A percentile compares a stretch with the other conserved stretches of the same genome.
Conservation (phyloP, 2,329 filamentous ascomycete species). For the Hypoxylon sp. region DNA sequence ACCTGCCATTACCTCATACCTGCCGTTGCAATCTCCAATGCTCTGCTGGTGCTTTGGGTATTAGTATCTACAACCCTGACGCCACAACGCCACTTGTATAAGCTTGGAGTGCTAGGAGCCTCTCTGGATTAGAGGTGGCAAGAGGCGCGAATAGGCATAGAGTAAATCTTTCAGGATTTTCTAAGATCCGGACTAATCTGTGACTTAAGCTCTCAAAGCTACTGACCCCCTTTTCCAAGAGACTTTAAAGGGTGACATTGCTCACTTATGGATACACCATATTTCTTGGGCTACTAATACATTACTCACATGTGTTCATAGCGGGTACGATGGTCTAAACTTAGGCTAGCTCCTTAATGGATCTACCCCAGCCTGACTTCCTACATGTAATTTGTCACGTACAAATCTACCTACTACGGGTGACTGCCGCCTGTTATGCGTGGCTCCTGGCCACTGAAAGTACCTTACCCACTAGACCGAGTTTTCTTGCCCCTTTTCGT, state of each 20-base stretch:
- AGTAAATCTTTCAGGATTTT: conserved; percentile 7
- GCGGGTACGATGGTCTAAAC: conserved; percentile 3
- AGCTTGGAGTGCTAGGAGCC: not conserved
- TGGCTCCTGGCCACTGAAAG: conserved; percentile 18
- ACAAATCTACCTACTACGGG: conserved; percentile 5
- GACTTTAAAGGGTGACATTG: conserved; percentile 22
- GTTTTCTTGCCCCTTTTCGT: conserved; percentile 8
- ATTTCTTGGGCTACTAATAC: not conserved
- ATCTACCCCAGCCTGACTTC: conserved; percentile 10
- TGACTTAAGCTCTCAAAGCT: conserved; percentile 5
- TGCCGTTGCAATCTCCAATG: not conserved
- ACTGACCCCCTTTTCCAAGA: conserved; percentile 14
- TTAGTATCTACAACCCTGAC: conserved; percentile 4
- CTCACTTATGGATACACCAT: not conserved
- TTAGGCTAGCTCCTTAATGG: not conserved
- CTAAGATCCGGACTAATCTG: conserved; percentile 1
- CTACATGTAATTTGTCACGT: conserved; percentile 11
- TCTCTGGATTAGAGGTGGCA: not conserved
- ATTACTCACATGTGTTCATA: conserved; percentile 3
- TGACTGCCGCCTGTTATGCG: conserved; percentile 23
- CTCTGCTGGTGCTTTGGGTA: conserved; percentile 8
- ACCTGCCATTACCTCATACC: no score
- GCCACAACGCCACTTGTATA: not conserved
- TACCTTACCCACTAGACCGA: conserved; percentile 16
- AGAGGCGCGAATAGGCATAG: conserved; percentile 4